Evolutionary conservation across 2,329 filamentous ascomycete species (phyloP).

Genomic region (Dothiorella sarmentorum): DNA sequence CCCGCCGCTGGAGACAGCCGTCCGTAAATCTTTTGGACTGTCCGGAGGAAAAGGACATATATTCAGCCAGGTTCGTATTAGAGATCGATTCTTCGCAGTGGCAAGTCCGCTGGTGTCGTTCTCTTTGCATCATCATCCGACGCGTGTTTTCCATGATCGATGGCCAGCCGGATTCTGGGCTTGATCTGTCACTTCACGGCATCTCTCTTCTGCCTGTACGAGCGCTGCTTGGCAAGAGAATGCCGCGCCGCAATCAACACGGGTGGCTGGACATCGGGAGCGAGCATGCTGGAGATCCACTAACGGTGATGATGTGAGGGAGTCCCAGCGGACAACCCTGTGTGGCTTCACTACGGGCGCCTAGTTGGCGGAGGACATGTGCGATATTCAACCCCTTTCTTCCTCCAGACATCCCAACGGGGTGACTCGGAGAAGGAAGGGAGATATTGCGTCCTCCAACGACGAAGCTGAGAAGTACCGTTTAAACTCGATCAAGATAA

Average conservation of each 20-base stretch:
- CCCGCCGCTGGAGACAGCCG: neutral
- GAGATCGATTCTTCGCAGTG: conserved; percentile 17
- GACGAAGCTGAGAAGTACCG: conserved; percentile 91
- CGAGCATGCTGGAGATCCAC: neutral
- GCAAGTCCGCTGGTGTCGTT: neutral
- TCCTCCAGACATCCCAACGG: neutral
- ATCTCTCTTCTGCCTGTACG: neutral
- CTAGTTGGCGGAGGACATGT: conserved; percentile 35
- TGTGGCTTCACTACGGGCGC: conserved; percentile 81
- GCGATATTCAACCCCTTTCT: conserved; percentile 49
- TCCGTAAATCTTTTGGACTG: neutral
- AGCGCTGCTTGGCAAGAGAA: neutral
- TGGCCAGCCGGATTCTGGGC: too few relatives aligned
- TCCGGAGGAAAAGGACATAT: neutral
- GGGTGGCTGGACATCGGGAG: neutral
- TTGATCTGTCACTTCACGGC: neutral
- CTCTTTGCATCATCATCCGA: neutral
- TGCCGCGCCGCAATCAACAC: neutral
- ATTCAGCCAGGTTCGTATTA: conserved; percentile 18
- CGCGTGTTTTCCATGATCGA: neutral
- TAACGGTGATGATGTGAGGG: neutral
- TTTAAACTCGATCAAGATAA: conserved; percentile 98
- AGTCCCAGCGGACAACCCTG: conserved; percentile 25
- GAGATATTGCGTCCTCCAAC: conserved; percentile 18
- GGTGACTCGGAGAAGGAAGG: neutral